These are phyloP conservation scores for Termitomyces sp. DNA, from an alignment of 768 basidiomycete genomes.

Conservation along the genomic window DNA sequence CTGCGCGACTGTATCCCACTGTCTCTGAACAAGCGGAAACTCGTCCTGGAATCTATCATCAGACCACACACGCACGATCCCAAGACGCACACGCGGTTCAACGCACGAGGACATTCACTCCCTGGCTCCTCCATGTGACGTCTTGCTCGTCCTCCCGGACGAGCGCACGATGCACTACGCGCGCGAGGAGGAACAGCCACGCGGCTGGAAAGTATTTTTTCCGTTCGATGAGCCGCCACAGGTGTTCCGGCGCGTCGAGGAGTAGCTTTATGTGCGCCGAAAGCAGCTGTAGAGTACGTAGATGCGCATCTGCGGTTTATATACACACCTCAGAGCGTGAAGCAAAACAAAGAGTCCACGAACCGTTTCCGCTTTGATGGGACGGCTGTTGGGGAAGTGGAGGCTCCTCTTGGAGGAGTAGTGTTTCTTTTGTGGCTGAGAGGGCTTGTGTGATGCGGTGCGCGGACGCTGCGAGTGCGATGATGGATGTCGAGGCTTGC, in stretches of 20 bases:
- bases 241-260: conserved; percentile 85
- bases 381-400: conserved; percentile 36
- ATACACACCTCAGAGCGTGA: neutral
- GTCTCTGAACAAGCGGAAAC: conserved; percentile 84
- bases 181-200: conserved; percentile 81
- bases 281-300: conserved; percentile 64
- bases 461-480: conserved; percentile 67
- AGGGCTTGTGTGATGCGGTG: conserved; percentile 57
- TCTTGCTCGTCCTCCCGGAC: conserved; percentile 59
- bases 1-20: conserved; percentile 88
- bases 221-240: conserved; percentile 83
- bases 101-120: conserved; percentile 59
- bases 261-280: conserved; percentile 91
- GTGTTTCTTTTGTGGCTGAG: conserved; percentile 52
- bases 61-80: neutral
- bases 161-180: conserved; percentile 78
- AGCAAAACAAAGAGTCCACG: conserved; percentile 7
- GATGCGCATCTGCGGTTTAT: conserved; percentile 53
- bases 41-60: conserved; percentile 48
- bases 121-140: conserved; percentile 51
- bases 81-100: neutral
- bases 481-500: conserved; percentile 82
- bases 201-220: conserved; percentile 78
- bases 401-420: conserved; percentile 41
- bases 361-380: conserved; percentile 36